Percentiles rank a stretch among this genome's conserved stretches.
These are phyloP conservation scores for Eimeria zaria DNA, from an alignment of 169 alveolate species.

Conservation along the genomic window DNA sequence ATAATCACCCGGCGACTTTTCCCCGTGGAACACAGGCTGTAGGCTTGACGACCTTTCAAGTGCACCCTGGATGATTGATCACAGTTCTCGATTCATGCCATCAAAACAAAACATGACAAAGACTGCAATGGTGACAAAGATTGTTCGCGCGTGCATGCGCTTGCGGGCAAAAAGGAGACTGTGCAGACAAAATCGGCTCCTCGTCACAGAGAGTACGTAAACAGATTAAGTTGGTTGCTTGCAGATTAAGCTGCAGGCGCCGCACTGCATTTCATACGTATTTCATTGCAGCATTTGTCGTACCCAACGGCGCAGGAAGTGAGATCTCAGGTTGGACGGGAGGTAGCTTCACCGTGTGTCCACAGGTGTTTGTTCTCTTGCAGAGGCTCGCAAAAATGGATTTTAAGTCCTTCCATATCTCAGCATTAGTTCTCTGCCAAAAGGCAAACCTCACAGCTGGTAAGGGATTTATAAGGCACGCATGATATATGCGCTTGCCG, in stretches of 20 bases:
- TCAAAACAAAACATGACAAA: background rate
- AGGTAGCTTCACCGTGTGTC: background rate
- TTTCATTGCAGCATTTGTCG: background rate
- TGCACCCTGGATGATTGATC: background rate
- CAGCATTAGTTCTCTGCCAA: background rate
- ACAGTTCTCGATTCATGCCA: background rate
- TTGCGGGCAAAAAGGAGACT: background rate
- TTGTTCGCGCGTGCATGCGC: background rate
- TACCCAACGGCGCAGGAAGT: background rate
- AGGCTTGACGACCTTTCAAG: background rate
- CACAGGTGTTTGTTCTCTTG: background rate
- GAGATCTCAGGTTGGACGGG: background rate
- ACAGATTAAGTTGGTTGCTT: background rate
- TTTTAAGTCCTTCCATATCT: background rate
- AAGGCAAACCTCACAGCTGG: background rate
- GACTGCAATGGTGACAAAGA: background rate
- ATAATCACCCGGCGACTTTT: background rate
- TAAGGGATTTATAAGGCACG: background rate
- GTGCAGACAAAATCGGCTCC: background rate
- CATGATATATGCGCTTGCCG: background rate
- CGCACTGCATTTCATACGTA: background rate
- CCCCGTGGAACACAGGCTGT: background rate
- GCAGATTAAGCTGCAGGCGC: background rate
- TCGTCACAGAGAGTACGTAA: background rate
- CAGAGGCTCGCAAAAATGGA: background rate